Evolutionary conservation across 371 early-diverging fungal species (phyloP).

Genomic region (Syncephalastrum racemosum): DNA sequence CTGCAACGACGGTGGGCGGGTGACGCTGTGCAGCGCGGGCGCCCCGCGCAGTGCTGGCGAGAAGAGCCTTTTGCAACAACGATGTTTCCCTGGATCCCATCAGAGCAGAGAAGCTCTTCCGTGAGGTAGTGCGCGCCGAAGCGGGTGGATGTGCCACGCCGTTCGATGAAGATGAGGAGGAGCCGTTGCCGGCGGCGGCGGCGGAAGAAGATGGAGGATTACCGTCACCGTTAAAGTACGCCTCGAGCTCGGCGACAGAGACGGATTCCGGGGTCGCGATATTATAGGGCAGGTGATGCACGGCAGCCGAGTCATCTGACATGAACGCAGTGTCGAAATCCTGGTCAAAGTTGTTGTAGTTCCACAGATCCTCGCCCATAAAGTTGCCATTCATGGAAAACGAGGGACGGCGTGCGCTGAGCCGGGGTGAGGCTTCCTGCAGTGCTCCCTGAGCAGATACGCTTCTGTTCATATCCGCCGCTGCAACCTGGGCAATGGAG

Average conservation of each 20-base stretch:
- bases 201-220: neutral
- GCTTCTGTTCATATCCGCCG: constrained; percentile 1
- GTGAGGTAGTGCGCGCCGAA: constrained; percentile 14
- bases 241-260: constrained; percentile 45
- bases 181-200: neutral
- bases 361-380: constrained; percentile 47
- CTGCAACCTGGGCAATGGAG: constrained; percentile 16
- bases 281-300: constrained; percentile 27
- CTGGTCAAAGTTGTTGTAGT: constrained; percentile 37
- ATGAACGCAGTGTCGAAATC: constrained; percentile 48
- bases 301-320: constrained; percentile 24
- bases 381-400: constrained; percentile 15
- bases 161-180: constrained; percentile 5
- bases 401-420: constrained; percentile 11
- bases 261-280: constrained; percentile 51
- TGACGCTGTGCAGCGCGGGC: neutral
- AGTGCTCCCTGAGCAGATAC: neutral
- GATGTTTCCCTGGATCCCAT: constrained; percentile 18
- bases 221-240: constrained; percentile 33
- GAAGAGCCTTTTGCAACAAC: constrained; percentile 34
- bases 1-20: constrained; percentile 14
- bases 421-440: constrained; percentile 8
- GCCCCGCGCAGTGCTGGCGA: constrained; percentile 20
- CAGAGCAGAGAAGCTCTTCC: constrained; percentile 19
- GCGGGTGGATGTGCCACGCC: neutral